Conservation (phyloP, 371 early-diverging fungal species). For the Mucor piriformis region DNA sequence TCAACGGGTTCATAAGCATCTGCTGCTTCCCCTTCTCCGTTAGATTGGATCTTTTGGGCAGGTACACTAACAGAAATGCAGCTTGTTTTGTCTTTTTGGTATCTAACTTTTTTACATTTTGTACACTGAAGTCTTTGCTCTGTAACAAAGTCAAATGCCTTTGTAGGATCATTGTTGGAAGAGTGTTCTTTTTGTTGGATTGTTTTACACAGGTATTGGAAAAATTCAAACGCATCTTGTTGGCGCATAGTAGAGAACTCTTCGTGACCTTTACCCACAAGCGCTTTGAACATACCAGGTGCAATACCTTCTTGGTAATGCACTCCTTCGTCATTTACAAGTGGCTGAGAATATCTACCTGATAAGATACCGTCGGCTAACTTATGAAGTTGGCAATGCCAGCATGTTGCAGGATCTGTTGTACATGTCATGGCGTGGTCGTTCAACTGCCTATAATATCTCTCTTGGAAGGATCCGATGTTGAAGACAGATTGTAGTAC, state of each 20-base stretch:
- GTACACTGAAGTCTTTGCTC: constrained; percentile 88
- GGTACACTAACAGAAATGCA: constrained; percentile 78
- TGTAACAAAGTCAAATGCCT: constrained; percentile 73
- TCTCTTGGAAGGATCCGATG: constrained; percentile 68
- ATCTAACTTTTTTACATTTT: constrained; percentile 80
- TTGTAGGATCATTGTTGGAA: constrained; percentile 65
- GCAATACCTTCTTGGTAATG: constrained; percentile 70
- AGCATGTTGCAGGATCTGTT: constrained; percentile 71
- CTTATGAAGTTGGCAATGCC: constrained; percentile 90
- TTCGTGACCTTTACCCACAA: constrained; percentile 86
- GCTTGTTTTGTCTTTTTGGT: constrained; percentile 63
- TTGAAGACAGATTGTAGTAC: constrained; percentile 86
- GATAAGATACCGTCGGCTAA: constrained; percentile 87
- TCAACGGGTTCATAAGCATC: constrained; percentile 63
- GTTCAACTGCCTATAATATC: constrained; percentile 55
- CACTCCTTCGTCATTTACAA: constrained; percentile 44
- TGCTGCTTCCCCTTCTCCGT: constrained; percentile 14
- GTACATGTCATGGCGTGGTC: constrained; percentile 73
- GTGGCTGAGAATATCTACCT: constrained; percentile 79
- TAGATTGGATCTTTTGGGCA: constrained; percentile 43
- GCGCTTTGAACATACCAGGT: constrained; percentile 90
- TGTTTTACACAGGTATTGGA: constrained; percentile 74
- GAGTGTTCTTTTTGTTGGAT: constrained; percentile 78
- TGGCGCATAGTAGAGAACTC: constrained; percentile 97
- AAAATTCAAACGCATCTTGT: constrained; percentile 97